A percentile compares a stretch with the other conserved stretches of the same genome.
phyloP scores from a whole-genome alignment of 2,329 filamentous ascomycete species.

The Coniochaeta pulveracea region DNA sequence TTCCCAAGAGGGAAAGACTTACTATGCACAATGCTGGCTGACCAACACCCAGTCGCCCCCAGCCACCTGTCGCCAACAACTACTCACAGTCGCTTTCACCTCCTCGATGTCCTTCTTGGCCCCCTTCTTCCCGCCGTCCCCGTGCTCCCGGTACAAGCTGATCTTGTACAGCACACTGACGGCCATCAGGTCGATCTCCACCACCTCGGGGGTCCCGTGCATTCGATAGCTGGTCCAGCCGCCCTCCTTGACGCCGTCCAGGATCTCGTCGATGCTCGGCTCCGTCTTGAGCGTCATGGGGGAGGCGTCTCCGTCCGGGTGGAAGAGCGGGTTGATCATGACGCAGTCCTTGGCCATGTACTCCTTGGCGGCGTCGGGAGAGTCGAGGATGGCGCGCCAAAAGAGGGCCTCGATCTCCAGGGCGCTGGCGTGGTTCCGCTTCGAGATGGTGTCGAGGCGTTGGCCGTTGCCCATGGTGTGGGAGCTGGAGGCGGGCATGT shows the following conservation, averaged over 20 bases:
- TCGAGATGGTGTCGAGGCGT: constrained; percentile 24
- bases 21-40: no score
- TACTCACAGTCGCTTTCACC: constrained; percentile 17
- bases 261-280: constrained; percentile 17
- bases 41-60: constrained; percentile 26
- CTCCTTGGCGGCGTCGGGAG: constrained; percentile 20
- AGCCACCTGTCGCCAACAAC: constrained; percentile 23
- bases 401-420: constrained; percentile 25
- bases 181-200: constrained; percentile 26
- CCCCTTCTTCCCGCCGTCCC: constrained; percentile 12
- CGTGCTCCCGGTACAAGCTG: constrained; percentile 15
- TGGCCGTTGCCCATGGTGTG: constrained; percentile 15
- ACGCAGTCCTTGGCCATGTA: constrained; percentile 26
- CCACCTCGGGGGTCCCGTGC: constrained; percentile 20
- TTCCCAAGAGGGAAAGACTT: no score
- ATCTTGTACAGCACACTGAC: constrained; percentile 22
- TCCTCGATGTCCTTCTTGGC: constrained; percentile 14
- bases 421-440: constrained; percentile 24
- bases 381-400: constrained; percentile 25
- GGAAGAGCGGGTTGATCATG: constrained; percentile 23
- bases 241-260: constrained; percentile 15
- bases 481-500: constrained; percentile 6
- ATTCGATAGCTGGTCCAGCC: constrained; percentile 20
- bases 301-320: constrained; percentile 13
- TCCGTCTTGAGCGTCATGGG: constrained; percentile 16